Base-by-base conservation (phyloP, 139 green algal genomes). In the Micromonas commoda region DNA sequence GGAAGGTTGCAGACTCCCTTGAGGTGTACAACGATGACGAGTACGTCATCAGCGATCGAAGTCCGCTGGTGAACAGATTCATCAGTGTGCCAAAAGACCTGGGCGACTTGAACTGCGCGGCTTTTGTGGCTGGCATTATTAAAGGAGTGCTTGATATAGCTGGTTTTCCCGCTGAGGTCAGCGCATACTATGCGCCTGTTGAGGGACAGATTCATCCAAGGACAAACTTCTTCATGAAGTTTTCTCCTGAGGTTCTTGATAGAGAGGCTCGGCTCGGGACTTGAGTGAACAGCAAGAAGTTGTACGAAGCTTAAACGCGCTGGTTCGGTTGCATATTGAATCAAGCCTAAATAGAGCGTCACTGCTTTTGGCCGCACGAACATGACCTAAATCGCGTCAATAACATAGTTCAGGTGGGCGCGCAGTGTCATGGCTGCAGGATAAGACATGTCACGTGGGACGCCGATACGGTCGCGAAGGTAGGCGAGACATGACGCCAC, bases 1-100 rank as follows among this genome's bases (percentile, higher is more conserved):
- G 93, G 32, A 93, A 93, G 73, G 16, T 87, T 21, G 95, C 95
- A 4, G 88, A 95, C n/a, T 93, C 96, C 77, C 83, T 99, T 76
- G 92, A 99, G 86, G 93, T 97, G 82, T 85, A 94, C 84, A 90
- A 89, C 1, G 92, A 97, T 67, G 92, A 97, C 80, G 93, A 97
- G 84, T 97, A 96, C 85, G 96, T 97, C 90, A 97, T 99, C 80
- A 93, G 80, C 52, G 95, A 99, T 85, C 83, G 85, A 53, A 91
- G 98, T 74, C 85, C 97, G 34, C 86, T 92, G 21, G 77, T 98
- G 16, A 93, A 87, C 67, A 88, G 85, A 60, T 97, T 88, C 86
- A 93, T 98, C 35, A 94, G 85, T 35, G 91, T 99, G 53, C 95
- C 95, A 2, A 91, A 91, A 37, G 91, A 96, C 79, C 93, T 96